Percentiles rank a stretch among this genome's conserved stretches.
These are phyloP conservation scores for rapeseed (Brassica napus) DNA, from an alignment of 345 rosid genomes.

Conservation along the genomic window DNA sequence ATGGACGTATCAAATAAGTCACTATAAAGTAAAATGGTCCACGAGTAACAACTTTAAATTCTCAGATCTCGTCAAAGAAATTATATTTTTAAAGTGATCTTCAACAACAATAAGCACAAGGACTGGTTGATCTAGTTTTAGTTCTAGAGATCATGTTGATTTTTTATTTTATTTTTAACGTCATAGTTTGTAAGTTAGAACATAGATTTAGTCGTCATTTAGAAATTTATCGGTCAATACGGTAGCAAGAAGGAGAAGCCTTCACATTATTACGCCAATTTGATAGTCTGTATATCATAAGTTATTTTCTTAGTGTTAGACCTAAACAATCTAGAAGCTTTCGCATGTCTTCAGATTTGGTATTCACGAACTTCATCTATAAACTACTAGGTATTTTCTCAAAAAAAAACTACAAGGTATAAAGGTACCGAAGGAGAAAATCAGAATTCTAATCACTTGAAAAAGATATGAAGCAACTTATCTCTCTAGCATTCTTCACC, in stretches of 20 bases:
- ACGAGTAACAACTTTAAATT: conserved; percentile 6
- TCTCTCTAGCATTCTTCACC: background rate
- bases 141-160: background rate
- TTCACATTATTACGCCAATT: background rate
- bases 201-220: background rate
- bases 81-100: background rate
- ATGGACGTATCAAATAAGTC: conserved; percentile 7
- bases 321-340: background rate
- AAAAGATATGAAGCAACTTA: background rate
- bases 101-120: background rate
- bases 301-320: background rate
- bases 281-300: background rate
- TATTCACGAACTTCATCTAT: background rate
- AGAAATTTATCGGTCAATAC: background rate
- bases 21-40: conserved; percentile 11
- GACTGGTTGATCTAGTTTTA: background rate
- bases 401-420: background rate
- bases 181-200: background rate
- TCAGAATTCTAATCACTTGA: background rate
- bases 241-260: background rate
- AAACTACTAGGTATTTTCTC: background rate
- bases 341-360: background rate
- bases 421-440: background rate
- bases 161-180: background rate
- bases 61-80: background rate